Evolutionary conservation across 2,329 filamentous ascomycete genomes (phyloP).

Genomic region (Pestalotiopsis sp.): DNA sequence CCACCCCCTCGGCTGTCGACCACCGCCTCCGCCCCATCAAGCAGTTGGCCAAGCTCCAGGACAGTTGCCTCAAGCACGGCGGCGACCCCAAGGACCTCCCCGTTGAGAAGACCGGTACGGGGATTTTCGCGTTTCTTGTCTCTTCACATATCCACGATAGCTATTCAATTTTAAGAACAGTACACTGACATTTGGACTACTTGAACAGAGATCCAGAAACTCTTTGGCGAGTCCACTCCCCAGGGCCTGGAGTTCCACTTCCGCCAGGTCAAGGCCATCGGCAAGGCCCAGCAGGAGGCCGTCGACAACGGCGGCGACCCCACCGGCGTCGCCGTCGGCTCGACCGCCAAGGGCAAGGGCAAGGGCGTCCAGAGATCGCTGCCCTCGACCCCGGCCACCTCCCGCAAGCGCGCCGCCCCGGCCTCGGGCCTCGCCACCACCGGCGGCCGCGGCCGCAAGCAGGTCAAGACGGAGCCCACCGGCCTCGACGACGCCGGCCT

Average conservation of each 20-base stretch:
- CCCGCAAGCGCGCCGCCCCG: not conserved
- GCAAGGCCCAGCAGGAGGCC: slow-evolving; percentile 45
- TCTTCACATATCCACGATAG: not conserved
- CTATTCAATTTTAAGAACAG: not conserved
- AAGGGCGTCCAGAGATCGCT: not conserved
- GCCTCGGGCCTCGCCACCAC: slow-evolving; percentile 9
- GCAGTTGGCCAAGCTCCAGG: slow-evolving; percentile 36
- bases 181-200: not conserved
- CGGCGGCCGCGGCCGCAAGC: slow-evolving; percentile 15
- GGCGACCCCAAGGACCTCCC: slow-evolving; percentile 35
- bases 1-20: slow-evolving; percentile 33
- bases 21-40: slow-evolving; percentile 40
- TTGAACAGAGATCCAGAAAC: slow-evolving; percentile 55
- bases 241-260: slow-evolving; percentile 63
- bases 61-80: slow-evolving; percentile 24
- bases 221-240: slow-evolving; percentile 59
- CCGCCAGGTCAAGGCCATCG: slow-evolving; percentile 54
- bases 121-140: not conserved
- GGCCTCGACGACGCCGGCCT: not conserved
- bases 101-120: slow-evolving; percentile 17
- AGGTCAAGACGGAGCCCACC: not conserved
- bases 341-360: not conserved
- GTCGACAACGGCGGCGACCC: slow-evolving; percentile 47
- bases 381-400: slow-evolving; percentile 6
- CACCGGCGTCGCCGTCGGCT: slow-evolving; percentile 32